These are phyloP conservation scores for Choanephora cucurbitarum DNA, from an alignment of 371 early-diverging fungal genomes.

Conservation along the genomic window DNA sequence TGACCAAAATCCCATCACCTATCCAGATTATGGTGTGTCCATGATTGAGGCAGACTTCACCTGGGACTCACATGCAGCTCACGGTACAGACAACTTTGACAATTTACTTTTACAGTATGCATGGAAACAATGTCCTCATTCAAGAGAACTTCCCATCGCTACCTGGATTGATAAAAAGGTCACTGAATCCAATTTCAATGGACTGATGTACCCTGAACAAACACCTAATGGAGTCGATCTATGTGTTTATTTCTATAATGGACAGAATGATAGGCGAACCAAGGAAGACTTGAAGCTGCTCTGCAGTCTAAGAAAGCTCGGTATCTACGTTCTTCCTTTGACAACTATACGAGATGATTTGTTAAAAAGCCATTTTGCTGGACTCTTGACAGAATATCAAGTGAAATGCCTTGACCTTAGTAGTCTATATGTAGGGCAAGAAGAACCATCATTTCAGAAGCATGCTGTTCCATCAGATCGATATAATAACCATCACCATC, in stretches of 20 bases:
- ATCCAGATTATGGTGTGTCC: slow-evolving; percentile 46
- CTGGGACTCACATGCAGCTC: slow-evolving; percentile 27
- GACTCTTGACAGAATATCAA: slow-evolving; percentile 15
- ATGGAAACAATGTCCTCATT: slow-evolving; percentile 32
- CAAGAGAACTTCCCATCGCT: slow-evolving; percentile 14
- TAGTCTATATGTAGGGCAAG: slow-evolving; percentile 15
- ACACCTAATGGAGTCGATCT: slow-evolving; percentile 50
- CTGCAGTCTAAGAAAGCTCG: slow-evolving; percentile 29
- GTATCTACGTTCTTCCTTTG: slow-evolving; percentile 38
- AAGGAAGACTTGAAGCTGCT: slow-evolving; percentile 32
- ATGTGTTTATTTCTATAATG: slow-evolving; percentile 47
- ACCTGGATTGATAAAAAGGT: slow-evolving; percentile 9
- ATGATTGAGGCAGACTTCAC: slow-evolving; percentile 55
- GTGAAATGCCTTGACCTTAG: slow-evolving; percentile 26
- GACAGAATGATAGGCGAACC: slow-evolving; percentile 16
- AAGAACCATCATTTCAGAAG: slow-evolving; percentile 14
- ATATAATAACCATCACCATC: not conserved
- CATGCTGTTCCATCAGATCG: slow-evolving; percentile 4
- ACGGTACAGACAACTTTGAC: slow-evolving; percentile 15
- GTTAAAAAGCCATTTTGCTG: slow-evolving; percentile 19
- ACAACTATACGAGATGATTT: slow-evolving; percentile 7
- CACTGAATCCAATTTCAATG: slow-evolving; percentile 9
- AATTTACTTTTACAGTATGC: slow-evolving; percentile 29
- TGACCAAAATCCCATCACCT: slow-evolving; percentile 27
- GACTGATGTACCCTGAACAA: slow-evolving; percentile 37